phyloP scores from a whole-genome alignment of 176 grass and related monocot species.

The Saccharum spontaneum region DNA sequence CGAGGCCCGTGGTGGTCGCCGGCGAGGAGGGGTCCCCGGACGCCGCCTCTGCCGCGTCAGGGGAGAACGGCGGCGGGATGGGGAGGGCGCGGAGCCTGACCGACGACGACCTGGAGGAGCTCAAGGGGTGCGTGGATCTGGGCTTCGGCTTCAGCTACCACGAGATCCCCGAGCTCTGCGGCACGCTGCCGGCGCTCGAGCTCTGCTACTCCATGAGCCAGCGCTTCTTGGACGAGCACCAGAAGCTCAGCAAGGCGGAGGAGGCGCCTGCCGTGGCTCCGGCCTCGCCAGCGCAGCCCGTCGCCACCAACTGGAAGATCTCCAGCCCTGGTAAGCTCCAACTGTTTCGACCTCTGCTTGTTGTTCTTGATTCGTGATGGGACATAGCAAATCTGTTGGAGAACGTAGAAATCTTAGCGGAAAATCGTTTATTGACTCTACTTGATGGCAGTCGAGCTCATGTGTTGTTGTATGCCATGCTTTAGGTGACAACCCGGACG shows the following conservation, averaged over 20 bases:
- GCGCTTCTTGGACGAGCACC: conserved; percentile 41
- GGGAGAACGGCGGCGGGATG: neutral
- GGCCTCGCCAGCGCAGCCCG: conserved; percentile 21
- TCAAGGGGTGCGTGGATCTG: conserved; percentile 61
- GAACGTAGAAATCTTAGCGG: neutral
- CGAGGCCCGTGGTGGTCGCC: conserved; percentile 33
- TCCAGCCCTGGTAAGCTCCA: conserved; percentile 40
- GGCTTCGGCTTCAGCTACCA: conserved; percentile 54
- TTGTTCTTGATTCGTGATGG: neutral
- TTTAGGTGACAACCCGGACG: conserved; percentile 45
- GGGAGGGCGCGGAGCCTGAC: conserved; percentile 46
- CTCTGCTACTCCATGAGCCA: conserved; percentile 65
- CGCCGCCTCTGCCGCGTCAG: neutral
- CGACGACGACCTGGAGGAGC: conserved; percentile 55
- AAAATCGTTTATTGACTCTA: neutral
- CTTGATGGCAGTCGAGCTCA: conserved; percentile 1
- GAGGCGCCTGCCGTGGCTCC: neutral
- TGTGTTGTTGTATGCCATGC: neutral
- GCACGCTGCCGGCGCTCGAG: conserved; percentile 52
- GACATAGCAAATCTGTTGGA: neutral
- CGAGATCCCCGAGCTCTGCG: conserved; percentile 61
- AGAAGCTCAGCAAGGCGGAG: neutral
- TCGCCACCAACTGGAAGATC: conserved; percentile 51
- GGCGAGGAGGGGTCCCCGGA: neutral
- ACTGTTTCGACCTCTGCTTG: neutral